These are phyloP conservation scores for Leccinum aurantiacum DNA, from an alignment of 768 basidiomycete species.

Conservation along the genomic window DNA sequence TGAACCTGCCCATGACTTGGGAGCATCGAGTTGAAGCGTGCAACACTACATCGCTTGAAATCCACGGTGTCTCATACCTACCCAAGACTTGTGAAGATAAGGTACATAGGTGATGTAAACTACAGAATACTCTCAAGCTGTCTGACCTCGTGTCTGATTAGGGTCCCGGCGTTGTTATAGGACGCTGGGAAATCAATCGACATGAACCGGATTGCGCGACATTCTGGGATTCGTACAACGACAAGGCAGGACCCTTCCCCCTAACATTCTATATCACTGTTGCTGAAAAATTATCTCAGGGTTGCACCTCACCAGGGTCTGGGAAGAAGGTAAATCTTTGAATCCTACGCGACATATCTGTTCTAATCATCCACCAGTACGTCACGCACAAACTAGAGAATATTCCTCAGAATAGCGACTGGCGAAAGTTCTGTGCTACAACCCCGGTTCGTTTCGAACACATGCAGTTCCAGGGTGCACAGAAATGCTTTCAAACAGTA, in stretches of 20 bases:
- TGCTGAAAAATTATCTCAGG: constrained; percentile 14
- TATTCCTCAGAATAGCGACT: constrained; percentile 26
- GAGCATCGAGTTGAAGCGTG: constrained; percentile 23
- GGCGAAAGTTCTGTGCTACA: constrained; percentile 36
- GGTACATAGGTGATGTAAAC: constrained; percentile 6
- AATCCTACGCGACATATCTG: neutral
- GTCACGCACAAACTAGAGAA: constrained; percentile 28
- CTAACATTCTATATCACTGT: neutral
- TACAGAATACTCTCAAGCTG: neutral
- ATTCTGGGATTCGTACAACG: constrained; percentile 24
- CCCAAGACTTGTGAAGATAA: constrained; percentile 26
- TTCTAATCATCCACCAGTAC: constrained; percentile 16
- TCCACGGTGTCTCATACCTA: constrained; percentile 21
- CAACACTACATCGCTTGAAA: constrained; percentile 18
- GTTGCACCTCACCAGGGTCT: constrained; percentile 26
- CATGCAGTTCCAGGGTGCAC: constrained; percentile 22
- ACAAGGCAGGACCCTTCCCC: constrained; percentile 21
- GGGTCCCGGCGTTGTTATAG: constrained; percentile 23
- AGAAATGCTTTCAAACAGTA: constrained; percentile 18
- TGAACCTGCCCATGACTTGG: constrained; percentile 28
- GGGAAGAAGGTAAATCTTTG: constrained; percentile 16
- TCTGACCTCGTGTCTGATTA: neutral
- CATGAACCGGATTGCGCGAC: constrained; percentile 30
- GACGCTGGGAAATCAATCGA: constrained; percentile 28
- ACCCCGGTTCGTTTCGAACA: constrained; percentile 30